Base-by-base conservation (phyloP, 139 green algal species). In the Chlamydomonas eustigma region DNA sequence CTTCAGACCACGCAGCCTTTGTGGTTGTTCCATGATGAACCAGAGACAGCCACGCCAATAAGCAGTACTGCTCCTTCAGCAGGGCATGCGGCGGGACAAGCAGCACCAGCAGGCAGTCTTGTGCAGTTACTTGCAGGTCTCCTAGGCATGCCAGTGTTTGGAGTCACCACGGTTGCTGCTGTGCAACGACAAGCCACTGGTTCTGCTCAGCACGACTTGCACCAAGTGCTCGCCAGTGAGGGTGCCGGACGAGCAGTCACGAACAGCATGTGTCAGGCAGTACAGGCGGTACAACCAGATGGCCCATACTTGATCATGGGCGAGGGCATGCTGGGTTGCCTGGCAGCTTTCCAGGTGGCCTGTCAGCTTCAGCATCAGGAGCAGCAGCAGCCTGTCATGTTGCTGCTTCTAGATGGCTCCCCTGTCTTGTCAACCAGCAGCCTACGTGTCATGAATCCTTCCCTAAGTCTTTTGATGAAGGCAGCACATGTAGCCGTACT, bases 21-120 rank as follows among this genome's bases (percentile, higher is more conserved):
- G 0, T 94, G 90, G 90, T 22, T 94, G 22, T 34, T 91, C 0
- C 86, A 89, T 69, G 82, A 87, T 34, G 90, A 94, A 83, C n/a
- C n/a, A n/a, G n/a, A n/a, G n/a, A n/a, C n/a, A n/a, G n/a, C n/a
- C n/a, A n/a, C n/a, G n/a, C n/a, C n/a, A n/a, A n/a, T n/a, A n/a
- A n/a, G n/a, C n/a, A n/a, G n/a, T n/a, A n/a, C n/a, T n/a, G n/a
- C n/a, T n/a, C n/a, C n/a, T n/a, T n/a, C n/a, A n/a, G n/a, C 76
- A 2, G 90, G 88, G 38, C 33, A 39, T 36, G 75, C 69, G 3
- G 18, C 22, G 58, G 50, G 58, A 25, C 33, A 33, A 2, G 44
- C 3, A 28, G 68, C 31, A 5, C 12, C 28, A 72, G 65, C 65
- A 50, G 65, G 3, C 33, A 39, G 3, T 18, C 65, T 31, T 31